These are phyloP conservation scores for Pezicula neosporulosa DNA, from an alignment of 2,329 filamentous ascomycete species.

Conservation along the genomic window DNA sequence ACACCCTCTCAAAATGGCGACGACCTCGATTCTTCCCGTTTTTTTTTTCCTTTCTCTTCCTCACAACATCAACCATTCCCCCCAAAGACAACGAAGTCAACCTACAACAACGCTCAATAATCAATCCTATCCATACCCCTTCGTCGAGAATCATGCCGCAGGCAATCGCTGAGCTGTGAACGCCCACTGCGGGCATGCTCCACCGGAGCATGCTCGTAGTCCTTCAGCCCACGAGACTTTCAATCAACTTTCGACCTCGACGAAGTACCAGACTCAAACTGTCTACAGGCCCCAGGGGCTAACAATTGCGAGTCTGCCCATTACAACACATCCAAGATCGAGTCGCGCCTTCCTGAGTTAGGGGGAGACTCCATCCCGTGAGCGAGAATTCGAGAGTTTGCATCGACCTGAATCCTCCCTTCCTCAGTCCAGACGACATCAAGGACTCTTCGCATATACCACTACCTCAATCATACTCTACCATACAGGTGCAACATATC, in stretches of 20 bases:
- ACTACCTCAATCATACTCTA: not conserved
- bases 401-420: slow-evolving; percentile 4
- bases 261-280: slow-evolving; percentile 60
- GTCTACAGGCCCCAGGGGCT: slow-evolving; percentile 20
- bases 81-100: slow-evolving; percentile 65
- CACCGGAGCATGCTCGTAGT: slow-evolving; percentile 64
- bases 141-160: slow-evolving; percentile 73
- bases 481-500: too few species aligned
- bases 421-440: not conserved
- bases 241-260: slow-evolving; percentile 63
- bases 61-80: slow-evolving; percentile 20
- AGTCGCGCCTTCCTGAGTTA: slow-evolving; percentile 19
- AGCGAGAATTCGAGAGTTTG: slow-evolving; percentile 4
- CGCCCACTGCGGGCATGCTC: slow-evolving; percentile 70
- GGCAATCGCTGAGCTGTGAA: slow-evolving; percentile 91
- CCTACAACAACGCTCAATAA: slow-evolving; percentile 33
- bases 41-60: slow-evolving; percentile 20
- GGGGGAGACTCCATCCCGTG: slow-evolving; percentile 21
- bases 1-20: too few species aligned
- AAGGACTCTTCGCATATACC: slow-evolving; percentile 5
- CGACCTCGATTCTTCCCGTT: not conserved
- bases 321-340: slow-evolving; percentile 25
- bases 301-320: slow-evolving; percentile 27
- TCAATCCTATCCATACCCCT: slow-evolving; percentile 38
- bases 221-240: slow-evolving; percentile 79